Conservation (phyloP, 2,329 filamentous ascomycete genomes). For the Neopestalotiopsis clavispora region DNA sequence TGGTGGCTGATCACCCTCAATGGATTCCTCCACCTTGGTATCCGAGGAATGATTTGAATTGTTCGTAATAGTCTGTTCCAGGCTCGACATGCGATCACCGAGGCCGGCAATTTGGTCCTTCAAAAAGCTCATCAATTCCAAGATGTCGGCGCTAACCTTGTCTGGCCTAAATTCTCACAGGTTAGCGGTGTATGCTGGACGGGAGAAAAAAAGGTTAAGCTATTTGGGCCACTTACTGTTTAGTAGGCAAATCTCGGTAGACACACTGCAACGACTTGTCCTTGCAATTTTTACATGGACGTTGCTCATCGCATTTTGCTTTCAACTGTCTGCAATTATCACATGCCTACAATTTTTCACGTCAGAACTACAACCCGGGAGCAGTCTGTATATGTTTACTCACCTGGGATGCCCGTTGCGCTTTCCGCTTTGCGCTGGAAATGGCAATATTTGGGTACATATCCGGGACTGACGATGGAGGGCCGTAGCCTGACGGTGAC, state of each 20-base stretch:
- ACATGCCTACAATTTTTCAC: slow-evolving; percentile 68
- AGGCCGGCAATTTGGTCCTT: slow-evolving; percentile 42
- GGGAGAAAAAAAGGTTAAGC: not conserved
- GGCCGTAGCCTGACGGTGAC: slow-evolving; percentile 43
- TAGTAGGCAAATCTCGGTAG: slow-evolving; percentile 89
- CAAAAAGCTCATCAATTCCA: slow-evolving; percentile 54
- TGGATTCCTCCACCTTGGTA: slow-evolving; percentile 38
- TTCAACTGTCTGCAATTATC: slow-evolving; percentile 87
- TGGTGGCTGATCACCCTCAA: slow-evolving; percentile 32
- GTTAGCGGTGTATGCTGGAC: slow-evolving; percentile 19
- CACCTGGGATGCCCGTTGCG: slow-evolving; percentile 70
- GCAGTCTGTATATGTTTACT: slow-evolving; percentile 24
- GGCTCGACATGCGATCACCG: slow-evolving; percentile 35
- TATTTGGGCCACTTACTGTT: slow-evolving; percentile 70
- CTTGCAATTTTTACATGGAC: slow-evolving; percentile 84
- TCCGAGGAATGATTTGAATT: slow-evolving; percentile 20
- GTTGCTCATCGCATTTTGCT: slow-evolving; percentile 88
- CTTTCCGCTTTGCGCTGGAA: slow-evolving; percentile 62
- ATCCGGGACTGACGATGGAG: slow-evolving; percentile 40
- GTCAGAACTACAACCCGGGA: slow-evolving; percentile 21
- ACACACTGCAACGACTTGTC: slow-evolving; percentile 85
- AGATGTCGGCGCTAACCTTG: slow-evolving; percentile 64
- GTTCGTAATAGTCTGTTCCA: slow-evolving; percentile 30
- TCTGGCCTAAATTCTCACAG: slow-evolving; percentile 51
- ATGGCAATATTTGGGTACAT: slow-evolving; percentile 39